Percentiles rank a stretch among this genome's conserved stretches.
Conservation (phyloP, 805 yeast genomes). For the Cyberlindnera mycetangii region DNA sequence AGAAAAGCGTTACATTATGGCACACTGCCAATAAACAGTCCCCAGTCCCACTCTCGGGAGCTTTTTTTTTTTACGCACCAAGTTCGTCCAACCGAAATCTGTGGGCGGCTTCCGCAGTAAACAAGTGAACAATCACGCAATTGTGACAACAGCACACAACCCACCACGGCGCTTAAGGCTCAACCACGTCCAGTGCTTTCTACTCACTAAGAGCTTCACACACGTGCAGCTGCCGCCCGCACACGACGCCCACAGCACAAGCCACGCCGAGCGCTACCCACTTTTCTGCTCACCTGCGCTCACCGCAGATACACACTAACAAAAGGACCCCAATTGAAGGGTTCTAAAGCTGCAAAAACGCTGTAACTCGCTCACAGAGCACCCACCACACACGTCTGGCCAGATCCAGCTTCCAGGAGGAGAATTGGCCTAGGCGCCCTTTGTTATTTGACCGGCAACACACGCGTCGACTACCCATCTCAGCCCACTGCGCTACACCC, state of each 20-base stretch:
- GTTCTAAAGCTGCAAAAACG: background rate
- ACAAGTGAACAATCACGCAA: background rate
- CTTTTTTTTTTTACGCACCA: no score
- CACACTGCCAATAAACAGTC: background rate
- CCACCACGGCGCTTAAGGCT: background rate
- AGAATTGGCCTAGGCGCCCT: background rate
- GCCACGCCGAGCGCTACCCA: no score
- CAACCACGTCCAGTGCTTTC: background rate
- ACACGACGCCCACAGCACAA: background rate
- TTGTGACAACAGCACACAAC: background rate
- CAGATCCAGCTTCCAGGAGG: background rate
- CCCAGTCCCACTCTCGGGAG: background rate
- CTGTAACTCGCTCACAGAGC: background rate
- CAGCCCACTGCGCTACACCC: background rate
- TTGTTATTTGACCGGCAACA: background rate
- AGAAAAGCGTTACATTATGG: no score
- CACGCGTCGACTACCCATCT: background rate
- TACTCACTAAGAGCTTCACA: background rate
- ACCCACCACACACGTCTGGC: background rate
- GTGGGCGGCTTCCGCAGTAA: background rate
- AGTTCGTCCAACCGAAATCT: background rate
- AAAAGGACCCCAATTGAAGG: no score
- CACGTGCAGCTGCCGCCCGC: background rate
- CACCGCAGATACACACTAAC: background rate
- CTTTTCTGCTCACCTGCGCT: background rate